A percentile compares a stretch with the other conserved stretches of the same genome.
Evolutionary conservation across 345 rosid genomes (phyloP).

Genomic region (Abelmoschus esculentus): DNA sequence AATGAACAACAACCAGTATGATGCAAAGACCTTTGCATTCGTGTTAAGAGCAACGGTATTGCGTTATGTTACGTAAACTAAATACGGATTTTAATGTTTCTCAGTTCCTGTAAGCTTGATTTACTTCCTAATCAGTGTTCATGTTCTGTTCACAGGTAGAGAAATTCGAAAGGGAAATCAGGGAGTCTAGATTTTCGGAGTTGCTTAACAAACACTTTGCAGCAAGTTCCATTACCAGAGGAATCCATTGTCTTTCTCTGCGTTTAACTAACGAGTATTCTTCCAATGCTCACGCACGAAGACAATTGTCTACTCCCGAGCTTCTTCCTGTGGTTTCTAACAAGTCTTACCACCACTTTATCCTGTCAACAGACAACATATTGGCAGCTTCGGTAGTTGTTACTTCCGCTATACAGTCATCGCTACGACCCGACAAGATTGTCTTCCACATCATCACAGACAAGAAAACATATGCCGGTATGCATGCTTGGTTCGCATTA

Average conservation of each 20-base stretch:
- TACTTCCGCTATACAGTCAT: slow-evolving; percentile 70
- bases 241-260: slow-evolving; percentile 91
- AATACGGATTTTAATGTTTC: neutral
- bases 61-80: too few species aligned
- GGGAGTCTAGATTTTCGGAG: slow-evolving; percentile 87
- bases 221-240: slow-evolving; percentile 94
- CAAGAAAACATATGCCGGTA: slow-evolving; percentile 94
- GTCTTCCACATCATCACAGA: slow-evolving; percentile 96
- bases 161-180: slow-evolving; percentile 70
- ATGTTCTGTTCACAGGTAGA: slow-evolving; percentile 56
- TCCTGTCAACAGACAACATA: slow-evolving; percentile 83
- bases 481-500: slow-evolving; percentile 98
- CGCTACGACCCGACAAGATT: slow-evolving; percentile 73
- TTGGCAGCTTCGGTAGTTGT: slow-evolving; percentile 98
- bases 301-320: slow-evolving; percentile 92
- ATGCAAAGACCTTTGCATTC: slow-evolving; percentile 79
- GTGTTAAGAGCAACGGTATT: slow-evolving; percentile 68
- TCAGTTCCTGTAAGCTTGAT: neutral
- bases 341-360: slow-evolving; percentile 77
- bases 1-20: slow-evolving; percentile 77
- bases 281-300: slow-evolving; percentile 95
- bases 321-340: slow-evolving; percentile 83
- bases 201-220: slow-evolving; percentile 98
- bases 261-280: slow-evolving; percentile 97
- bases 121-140: neutral